Base-by-base conservation (phyloP, 2,329 filamentous ascomycete species). In the Alternaria sp. region DNA sequence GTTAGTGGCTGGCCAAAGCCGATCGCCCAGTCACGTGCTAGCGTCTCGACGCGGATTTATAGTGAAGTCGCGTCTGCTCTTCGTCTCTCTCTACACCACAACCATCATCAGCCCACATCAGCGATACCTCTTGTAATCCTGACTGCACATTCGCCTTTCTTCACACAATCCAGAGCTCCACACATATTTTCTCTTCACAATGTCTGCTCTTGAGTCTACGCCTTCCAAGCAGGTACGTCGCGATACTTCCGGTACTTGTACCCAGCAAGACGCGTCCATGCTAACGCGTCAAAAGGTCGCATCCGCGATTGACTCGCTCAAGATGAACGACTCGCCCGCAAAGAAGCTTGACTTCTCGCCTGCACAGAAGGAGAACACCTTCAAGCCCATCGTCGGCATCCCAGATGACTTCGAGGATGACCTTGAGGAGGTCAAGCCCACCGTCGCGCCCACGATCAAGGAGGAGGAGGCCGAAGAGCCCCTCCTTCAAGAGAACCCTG, bases 401-500 rank as follows among this genome's bases (percentile, higher is more conserved):
- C 84, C 84, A 49, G 60, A 63, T 55, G 79, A 82, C 58, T 75
- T 83, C 37, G 78, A 79, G 28, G 77, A 80, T 43, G 73, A 75
- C 53, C 73, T 71, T 51, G 70, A 71, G 46, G 72, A 74, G 12
- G 83, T 85, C 72, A 89, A 90, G 83, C 82, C 87, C 58, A 82
- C 85, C 55, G 64, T 67, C 44, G 85, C 87, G 65, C 62, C 77
- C 69, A 86, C 82, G 71, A 85, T 84, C 76, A 87, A 87, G 79
- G 80, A 85, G 80, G 86, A 91, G 55, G 93, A 97, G 82, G 87
- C 87, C 61, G 88, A 94, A 61, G 96, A 99, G 87, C 96, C 96
- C 61, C 87, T 99, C 56, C 89, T 99, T 7, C 92, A 94, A 80
- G 96, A 98, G 84, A 99, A 99, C 84, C 91, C 94, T 67, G 89